Percentiles rank a stretch among this genome's conserved stretches.
phyloP scores from a whole-genome alignment of 192 early-diverging fungal genomes.

The Podila clonocystis region DNA sequence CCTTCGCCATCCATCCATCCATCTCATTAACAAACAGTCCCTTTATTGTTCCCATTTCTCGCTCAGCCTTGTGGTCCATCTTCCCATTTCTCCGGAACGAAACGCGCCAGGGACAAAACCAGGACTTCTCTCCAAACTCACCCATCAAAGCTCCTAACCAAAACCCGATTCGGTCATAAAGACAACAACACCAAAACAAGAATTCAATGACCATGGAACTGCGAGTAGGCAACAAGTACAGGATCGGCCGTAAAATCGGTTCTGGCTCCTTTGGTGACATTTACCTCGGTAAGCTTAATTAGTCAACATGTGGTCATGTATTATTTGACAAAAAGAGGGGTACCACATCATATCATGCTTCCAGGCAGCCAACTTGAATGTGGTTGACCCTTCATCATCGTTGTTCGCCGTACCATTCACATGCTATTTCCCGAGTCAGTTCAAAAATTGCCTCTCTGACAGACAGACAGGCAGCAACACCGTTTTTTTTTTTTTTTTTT shows the following conservation, averaged over 20 bases:
- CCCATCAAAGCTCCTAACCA: neutral
- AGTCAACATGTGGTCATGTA: neutral
- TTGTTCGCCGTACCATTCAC: no score
- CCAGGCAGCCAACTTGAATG: no score
- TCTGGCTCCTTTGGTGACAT: constrained; percentile 98
- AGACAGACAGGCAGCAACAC: no score
- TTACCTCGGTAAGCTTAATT: constrained; percentile 79
- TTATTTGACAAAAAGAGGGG: no score
- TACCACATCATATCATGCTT: no score
- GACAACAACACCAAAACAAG: neutral
- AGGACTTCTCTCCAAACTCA: no score
- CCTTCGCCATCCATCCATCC: neutral
- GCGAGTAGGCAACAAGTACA: constrained; percentile 93
- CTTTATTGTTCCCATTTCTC: neutral
- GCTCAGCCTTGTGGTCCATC: neutral
- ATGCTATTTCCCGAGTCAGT: no score
- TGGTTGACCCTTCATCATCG: no score
- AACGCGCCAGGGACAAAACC: no score
- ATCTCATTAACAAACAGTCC: neutral
- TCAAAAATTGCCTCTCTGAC: no score
- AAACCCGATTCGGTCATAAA: neutral
- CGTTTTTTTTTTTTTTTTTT: no score
- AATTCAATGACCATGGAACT: constrained; percentile 70
- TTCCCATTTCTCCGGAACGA: no score
- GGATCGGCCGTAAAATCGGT: constrained; percentile 96